phyloP scores from a whole-genome alignment of 2,329 filamentous ascomycete genomes.

The Nemania diffusa region DNA sequence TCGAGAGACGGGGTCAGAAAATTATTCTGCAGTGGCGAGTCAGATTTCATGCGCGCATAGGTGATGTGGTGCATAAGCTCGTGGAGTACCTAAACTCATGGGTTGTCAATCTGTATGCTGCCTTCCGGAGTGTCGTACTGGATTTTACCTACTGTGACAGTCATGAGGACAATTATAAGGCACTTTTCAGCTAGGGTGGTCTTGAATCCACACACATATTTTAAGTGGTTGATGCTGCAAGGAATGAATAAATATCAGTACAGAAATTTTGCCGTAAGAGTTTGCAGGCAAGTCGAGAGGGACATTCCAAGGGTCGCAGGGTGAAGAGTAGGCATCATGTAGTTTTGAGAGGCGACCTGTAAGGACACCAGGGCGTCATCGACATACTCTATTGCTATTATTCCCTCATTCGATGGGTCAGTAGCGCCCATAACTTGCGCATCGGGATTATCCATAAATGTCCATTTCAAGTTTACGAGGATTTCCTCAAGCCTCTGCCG shows the following conservation, averaged over 20 bases:
- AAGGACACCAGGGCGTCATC: background rate
- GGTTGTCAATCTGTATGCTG: background rate
- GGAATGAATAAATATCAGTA: background rate
- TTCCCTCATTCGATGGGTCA: background rate
- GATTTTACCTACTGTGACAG: background rate
- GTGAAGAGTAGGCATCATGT: background rate
- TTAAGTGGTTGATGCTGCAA: background rate
- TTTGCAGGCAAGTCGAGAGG: background rate
- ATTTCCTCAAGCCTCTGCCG: background rate
- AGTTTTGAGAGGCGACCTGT: no score
- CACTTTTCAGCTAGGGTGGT: constrained; percentile 12
- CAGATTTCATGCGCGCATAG: background rate
- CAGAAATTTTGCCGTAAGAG: background rate
- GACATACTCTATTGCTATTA: constrained; percentile 13
- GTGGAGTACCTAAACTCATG: constrained; percentile 2
- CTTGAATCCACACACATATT: background rate
- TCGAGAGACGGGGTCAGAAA: background rate
- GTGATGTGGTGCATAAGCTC: constrained; percentile 12
- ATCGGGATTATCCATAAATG: background rate
- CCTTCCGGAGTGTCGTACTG: background rate
- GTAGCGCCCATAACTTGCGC: background rate
- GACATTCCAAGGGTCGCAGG: background rate
- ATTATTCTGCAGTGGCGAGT: background rate
- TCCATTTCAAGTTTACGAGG: background rate
- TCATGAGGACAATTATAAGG: background rate